Percentiles rank a stretch among this genome's conserved stretches.
These are phyloP conservation scores for Aspergillus piperis DNA, from an alignment of 2,329 filamentous ascomycete genomes.

Conservation along the genomic window DNA sequence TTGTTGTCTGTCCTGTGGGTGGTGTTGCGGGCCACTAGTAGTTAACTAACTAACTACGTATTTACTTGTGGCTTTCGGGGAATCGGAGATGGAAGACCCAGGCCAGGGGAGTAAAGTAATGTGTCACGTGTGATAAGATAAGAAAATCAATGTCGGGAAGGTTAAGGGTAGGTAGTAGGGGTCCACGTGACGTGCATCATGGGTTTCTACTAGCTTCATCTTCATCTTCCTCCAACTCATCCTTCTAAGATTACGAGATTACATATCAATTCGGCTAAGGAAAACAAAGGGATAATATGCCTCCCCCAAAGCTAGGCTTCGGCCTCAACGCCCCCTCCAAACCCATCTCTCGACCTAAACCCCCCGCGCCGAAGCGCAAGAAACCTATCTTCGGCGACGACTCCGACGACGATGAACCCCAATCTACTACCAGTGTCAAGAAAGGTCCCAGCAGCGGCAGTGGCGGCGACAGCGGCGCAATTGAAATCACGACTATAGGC, in stretches of 20 bases:
- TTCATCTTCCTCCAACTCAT: neutral
- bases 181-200: neutral
- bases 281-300: constrained; percentile 12
- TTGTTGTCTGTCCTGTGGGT: no score
- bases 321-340: constrained; percentile 48
- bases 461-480: constrained; percentile 14
- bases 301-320: constrained; percentile 39
- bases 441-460: constrained; percentile 10
- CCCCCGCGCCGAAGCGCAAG: constrained; percentile 47
- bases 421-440: constrained; percentile 12
- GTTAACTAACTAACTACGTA: no score
- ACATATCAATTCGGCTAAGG: neutral
- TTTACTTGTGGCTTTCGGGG: no score
- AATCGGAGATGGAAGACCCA: no score
- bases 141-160: neutral
- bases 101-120: no score
- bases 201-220: neutral
- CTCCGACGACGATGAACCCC: constrained; percentile 36
- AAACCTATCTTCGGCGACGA: constrained; percentile 48
- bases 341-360: constrained; percentile 24
- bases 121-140: constrained; percentile 17
- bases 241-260: neutral
- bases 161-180: no score
- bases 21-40: no score
- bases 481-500: constrained; percentile 44